phyloP scores from a whole-genome alignment of 2,329 filamentous ascomycete species.

The Chaetomium strumarium region DNA sequence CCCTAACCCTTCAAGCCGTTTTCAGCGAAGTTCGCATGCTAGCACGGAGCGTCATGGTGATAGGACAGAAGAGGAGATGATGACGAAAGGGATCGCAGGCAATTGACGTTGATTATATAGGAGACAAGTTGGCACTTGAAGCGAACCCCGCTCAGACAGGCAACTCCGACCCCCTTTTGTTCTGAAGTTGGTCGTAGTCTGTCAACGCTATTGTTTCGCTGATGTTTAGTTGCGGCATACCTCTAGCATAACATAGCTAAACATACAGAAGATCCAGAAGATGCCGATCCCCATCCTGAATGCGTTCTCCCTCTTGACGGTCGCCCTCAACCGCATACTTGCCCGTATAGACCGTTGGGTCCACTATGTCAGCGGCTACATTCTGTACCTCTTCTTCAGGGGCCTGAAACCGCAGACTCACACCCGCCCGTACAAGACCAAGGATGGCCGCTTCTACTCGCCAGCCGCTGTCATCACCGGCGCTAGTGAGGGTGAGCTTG shows the following conservation, averaged over 20 bases:
- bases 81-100: neutral
- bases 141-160: too few species aligned
- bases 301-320: conserved; percentile 1
- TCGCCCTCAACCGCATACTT: conserved; percentile 4
- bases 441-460: conserved; percentile 4
- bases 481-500: conserved; percentile 6
- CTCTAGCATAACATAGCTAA: neutral
- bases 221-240: neutral
- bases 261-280: neutral
- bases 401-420: conserved; percentile 13
- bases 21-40: too few species aligned
- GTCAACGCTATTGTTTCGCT: neutral
- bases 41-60: conserved; percentile 1
- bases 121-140: too few species aligned
- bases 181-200: neutral
- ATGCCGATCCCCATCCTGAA: neutral
- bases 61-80: neutral
- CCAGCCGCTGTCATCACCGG: conserved; percentile 9
- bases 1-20: neutral
- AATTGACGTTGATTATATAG: too few species aligned
- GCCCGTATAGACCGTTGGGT: conserved; percentile 4
- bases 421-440: conserved; percentile 2
- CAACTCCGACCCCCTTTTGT: too few species aligned
- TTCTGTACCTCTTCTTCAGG: conserved; percentile 6
- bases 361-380: conserved; percentile 10